Conservation (phyloP, 176 grass and related monocot species). For the Bolboschoenus planiculmis region DNA sequence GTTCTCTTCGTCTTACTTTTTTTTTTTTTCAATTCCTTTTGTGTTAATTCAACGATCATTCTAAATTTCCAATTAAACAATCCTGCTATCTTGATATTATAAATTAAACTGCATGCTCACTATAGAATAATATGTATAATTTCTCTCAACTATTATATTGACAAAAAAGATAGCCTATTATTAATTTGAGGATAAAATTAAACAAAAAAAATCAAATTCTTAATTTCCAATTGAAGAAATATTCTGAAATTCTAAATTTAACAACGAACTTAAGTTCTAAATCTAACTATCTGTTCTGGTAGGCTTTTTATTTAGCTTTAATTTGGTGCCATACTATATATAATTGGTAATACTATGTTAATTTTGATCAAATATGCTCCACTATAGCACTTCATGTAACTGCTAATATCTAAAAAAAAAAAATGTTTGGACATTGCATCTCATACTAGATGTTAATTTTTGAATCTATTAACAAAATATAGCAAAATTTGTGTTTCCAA, state of each 20-base stretch:
- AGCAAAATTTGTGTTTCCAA: no score
- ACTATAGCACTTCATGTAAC: neutral
- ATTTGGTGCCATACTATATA: no score
- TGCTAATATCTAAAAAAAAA: no score
- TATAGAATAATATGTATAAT: neutral
- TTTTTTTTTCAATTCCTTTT: no score
- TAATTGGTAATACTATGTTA: no score
- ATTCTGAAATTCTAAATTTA: neutral
- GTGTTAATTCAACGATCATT: no score
- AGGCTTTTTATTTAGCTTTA: no score
- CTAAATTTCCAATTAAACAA: no score
- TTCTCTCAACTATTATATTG: neutral
- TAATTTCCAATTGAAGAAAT: neutral
- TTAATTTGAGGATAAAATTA: neutral
- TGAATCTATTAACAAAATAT: no score
- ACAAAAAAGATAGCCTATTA: neutral
- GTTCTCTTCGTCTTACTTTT: no score
- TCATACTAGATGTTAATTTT: neutral
- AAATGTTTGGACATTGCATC: neutral
- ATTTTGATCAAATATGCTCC: no score
- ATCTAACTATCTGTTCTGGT: neutral
- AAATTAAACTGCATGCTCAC: neutral
- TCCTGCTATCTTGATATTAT: no score
- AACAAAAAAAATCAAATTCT: neutral
- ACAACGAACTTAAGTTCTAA: neutral